phyloP scores from a whole-genome alignment of 371 early-diverging fungal species.

The Circinella umbellata region DNA sequence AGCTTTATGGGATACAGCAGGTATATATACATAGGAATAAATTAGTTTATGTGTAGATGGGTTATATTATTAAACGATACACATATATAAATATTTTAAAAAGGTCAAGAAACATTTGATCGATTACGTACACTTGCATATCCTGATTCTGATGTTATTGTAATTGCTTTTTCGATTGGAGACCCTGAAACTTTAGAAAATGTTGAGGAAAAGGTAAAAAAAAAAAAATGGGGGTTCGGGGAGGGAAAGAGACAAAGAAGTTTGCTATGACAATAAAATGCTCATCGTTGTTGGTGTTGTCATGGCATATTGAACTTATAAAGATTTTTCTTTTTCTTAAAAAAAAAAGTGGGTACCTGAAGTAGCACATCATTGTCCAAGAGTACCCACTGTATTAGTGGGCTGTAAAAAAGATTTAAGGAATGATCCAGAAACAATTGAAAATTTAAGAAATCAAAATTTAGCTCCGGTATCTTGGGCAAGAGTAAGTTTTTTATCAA shows the following conservation, averaged over 20 bases:
- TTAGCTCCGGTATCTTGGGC: conserved; percentile 82
- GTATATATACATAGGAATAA: neutral
- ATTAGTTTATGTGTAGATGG: neutral
- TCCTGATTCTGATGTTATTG: conserved; percentile 88
- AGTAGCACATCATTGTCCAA: conserved; percentile 76
- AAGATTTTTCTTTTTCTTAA: neutral
- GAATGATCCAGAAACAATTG: conserved; percentile 65
- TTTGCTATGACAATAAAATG: too few relatives aligned
- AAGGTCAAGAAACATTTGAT: conserved; percentile 94
- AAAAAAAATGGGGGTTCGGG: neutral
- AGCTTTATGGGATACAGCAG: conserved; percentile 78
- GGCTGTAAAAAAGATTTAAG: conserved; percentile 89
- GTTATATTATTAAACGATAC: too few relatives aligned
- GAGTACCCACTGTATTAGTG: conserved; percentile 79
- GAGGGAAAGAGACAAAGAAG: neutral
- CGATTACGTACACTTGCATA: conserved; percentile 89
- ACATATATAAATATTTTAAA: neutral
- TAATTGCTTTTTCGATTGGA: conserved; percentile 84
- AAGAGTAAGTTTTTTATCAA: conserved; percentile 13
- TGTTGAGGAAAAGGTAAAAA: conserved; percentile 68
- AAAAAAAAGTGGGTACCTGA: conserved; percentile 80
- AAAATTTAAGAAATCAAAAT: conserved; percentile 68
- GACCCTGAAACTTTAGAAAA: conserved; percentile 87
- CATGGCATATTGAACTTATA: too few relatives aligned
- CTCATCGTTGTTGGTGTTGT: too few relatives aligned